Percentiles rank a stretch among this genome's conserved stretches.
Conservation (phyloP, 768 basidiomycete genomes). For the Roridomyces roridus region DNA sequence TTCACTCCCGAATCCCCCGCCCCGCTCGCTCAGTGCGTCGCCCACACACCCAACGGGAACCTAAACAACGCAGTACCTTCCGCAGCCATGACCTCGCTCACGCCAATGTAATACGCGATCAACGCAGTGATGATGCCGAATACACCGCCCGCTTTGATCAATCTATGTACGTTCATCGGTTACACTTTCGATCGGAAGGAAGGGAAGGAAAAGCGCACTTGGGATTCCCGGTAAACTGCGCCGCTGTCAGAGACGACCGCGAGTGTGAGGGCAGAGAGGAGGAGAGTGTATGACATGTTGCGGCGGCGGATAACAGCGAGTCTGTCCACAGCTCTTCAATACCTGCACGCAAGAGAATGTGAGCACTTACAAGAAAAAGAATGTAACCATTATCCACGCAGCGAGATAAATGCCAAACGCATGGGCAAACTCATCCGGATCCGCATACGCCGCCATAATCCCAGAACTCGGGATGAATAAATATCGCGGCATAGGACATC, state of each 20-base stretch:
- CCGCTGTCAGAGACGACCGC: conserved; percentile 52
- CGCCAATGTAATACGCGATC: conserved; percentile 54
- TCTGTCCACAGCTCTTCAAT: conserved; percentile 25
- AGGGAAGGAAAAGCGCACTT: conserved; percentile 32
- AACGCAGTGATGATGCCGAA: conserved; percentile 53
- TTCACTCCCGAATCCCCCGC: no score
- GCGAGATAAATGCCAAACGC: conserved; percentile 75
- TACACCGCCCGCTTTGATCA: conserved; percentile 50
- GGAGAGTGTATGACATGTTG: conserved; percentile 43
- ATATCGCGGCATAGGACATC: conserved; percentile 77
- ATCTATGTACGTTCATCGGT: conserved; percentile 25
- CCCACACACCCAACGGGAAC: no score
- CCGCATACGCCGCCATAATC: conserved; percentile 54
- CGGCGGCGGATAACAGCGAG: conserved; percentile 47
- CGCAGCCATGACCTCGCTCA: conserved; percentile 47
- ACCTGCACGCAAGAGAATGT: neutral
- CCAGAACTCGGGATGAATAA: conserved; percentile 73
- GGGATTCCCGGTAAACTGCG: conserved; percentile 36
- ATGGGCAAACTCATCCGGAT: conserved; percentile 46
- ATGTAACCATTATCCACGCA: conserved; percentile 70
- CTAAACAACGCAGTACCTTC: conserved; percentile 45
- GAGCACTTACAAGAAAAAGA: conserved; percentile 62
- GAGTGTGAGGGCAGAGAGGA: conserved; percentile 43
- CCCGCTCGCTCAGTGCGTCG: no score
- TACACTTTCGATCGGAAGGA: neutral